phyloP scores from a whole-genome alignment of 1,139 yeast genomes.

The Blastobotrys persicus region DNA sequence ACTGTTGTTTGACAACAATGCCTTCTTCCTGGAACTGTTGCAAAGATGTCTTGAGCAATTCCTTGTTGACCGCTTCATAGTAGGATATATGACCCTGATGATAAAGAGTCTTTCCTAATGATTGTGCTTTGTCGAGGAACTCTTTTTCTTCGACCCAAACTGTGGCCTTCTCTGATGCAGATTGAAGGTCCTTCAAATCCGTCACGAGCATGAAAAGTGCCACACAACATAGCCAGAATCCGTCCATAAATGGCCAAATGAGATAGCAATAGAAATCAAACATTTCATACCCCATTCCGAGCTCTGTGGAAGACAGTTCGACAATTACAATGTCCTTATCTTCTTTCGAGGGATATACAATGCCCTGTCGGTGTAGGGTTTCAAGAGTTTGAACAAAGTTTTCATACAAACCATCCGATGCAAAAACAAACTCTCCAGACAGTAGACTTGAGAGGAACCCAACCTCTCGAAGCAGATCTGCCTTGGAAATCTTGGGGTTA shows the following conservation, averaged over 20 bases:
- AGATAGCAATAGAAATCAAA: constrained; percentile 44
- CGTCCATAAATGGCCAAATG: constrained; percentile 46
- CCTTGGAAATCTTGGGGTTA: constrained; percentile 22
- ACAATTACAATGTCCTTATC: constrained; percentile 27
- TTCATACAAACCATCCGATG: constrained; percentile 38
- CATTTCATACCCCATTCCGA: constrained; percentile 36
- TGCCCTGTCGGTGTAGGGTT: constrained; percentile 34
- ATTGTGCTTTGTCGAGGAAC: constrained; percentile 38
- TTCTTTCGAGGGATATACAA: constrained; percentile 25
- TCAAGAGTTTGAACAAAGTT: constrained; percentile 37
- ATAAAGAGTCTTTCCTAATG: constrained; percentile 43
- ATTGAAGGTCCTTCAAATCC: constrained; percentile 15
- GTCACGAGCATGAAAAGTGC: constrained; percentile 40
- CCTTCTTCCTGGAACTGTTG: constrained; percentile 37
- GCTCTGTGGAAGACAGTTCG: constrained; percentile 33
- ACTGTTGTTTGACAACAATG: constrained; percentile 28
- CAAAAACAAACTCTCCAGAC: constrained; percentile 44
- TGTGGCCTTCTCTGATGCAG: constrained; percentile 11
- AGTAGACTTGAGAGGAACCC: constrained; percentile 38
- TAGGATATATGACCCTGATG: constrained; percentile 43
- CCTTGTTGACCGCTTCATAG: constrained; percentile 44
- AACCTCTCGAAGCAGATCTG: constrained; percentile 32
- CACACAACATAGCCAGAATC: constrained; percentile 44
- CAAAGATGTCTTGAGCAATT: constrained; percentile 40
- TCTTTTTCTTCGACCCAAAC: constrained; percentile 36